Evolutionary conservation across 2,329 filamentous ascomycete species (phyloP), one percentile per base, ranked within the genome.

Genomic region (Phialophora verrucosa): DNA sequence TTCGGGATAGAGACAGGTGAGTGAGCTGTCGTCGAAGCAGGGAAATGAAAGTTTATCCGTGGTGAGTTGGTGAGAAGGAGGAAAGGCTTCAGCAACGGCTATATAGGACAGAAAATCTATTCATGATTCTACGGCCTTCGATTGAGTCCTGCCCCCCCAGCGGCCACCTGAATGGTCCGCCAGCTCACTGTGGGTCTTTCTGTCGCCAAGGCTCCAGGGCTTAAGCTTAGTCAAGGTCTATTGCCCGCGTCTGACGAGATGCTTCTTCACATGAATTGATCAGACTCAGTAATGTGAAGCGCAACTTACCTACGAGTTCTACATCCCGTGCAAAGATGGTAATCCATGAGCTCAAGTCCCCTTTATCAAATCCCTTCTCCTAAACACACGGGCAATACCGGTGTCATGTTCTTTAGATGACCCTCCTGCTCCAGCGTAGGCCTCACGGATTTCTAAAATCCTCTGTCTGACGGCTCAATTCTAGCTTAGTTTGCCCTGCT

Each of bases 21-120:
- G 38, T 38, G 31, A 31, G 27, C 57, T 59, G 57, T 59, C 57
- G 38, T 59, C 7, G 31, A 31, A 17, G 20, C n/a, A 17, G 57
- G 29, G 57, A 59, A 44, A 51, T 29, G 27, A 50, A 51, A 59
- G 47, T 49, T 59, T 59, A 31, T 51, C 23, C 20, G 57, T 59
- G 44, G 25, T 59, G 12, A 44, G 31, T 31, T 59, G 57, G 31
- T 50, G 57, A 35, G 31, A 51, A 25, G 29, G 32, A 51, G 44
- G 42, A 31, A 59, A 59, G 57, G 57, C 44, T 59, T 44, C 38
- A 59, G 49, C 49, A 53, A 29, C 49, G 27, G 49, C 49, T 53
- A 53, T 53, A 53, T 53, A 53, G 49, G 10, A 29, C 49, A 53
- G 49, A 53, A 53, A 53, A 53, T 53, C 49, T 29, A 25, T 25